Percentiles rank a stretch among this genome's conserved stretches.
phyloP scores from a whole-genome alignment of 1,284 basidiomycete species.

The Heterobasidion occidentale region DNA sequence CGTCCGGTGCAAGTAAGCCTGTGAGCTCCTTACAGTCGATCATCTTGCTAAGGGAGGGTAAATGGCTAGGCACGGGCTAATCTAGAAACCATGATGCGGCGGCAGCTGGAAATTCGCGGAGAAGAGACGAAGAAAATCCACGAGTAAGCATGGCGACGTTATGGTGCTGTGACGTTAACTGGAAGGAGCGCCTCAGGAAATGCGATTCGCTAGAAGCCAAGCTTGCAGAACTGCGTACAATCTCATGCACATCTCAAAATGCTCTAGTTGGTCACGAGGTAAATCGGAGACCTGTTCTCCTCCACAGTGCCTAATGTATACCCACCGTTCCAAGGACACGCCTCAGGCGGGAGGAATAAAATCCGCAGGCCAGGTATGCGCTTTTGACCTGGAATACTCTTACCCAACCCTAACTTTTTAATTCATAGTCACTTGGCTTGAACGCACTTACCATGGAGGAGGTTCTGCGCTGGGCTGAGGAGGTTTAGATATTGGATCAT shows the following conservation, averaged over 20 bases:
- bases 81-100: constrained; percentile 68
- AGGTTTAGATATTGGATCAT: neutral
- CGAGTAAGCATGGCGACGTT: constrained; percentile 27
- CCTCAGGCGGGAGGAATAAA: neutral
- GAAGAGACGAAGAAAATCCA: constrained; percentile 63
- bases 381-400: neutral
- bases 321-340: neutral
- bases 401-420: neutral
- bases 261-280: neutral
- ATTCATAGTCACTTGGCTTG: constrained; percentile 6
- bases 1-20: constrained; percentile 64
- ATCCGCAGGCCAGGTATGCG: constrained; percentile 3
- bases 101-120: constrained; percentile 59
- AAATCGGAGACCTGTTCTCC: neutral
- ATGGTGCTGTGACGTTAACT: constrained; percentile 15
- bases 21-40: neutral
- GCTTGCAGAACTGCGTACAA: constrained; percentile 41
- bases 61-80: constrained; percentile 53
- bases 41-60: neutral
- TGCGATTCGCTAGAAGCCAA: constrained; percentile 61
- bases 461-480: constrained; percentile 57
- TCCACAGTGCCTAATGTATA: neutral
- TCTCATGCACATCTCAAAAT: constrained; percentile 17
- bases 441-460: constrained; percentile 28
- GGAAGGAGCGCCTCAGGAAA: constrained; percentile 36